Evolutionary conservation across 2,329 filamentous ascomycete species (phyloP), one percentile per base, ranked within the genome.

Genomic region (Pleoardoris graminearum): DNA sequence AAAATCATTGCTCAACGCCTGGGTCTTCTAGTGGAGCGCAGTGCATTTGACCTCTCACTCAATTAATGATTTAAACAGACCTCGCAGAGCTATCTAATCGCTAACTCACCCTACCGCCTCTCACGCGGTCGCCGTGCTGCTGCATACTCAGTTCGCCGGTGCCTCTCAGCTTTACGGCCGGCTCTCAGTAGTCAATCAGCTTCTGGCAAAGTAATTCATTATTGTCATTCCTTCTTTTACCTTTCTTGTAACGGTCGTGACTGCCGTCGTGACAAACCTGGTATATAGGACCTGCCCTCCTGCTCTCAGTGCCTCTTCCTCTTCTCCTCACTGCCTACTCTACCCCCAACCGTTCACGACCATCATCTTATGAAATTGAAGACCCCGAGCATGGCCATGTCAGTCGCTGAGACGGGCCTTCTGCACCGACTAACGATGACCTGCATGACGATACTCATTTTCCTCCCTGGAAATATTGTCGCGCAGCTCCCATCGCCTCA

Each of bases 281-380:
- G 12, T 41, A 48, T 41, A 23, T 48, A 41, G 33, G 17, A 21
- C 27, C 41, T 32, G n/a, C n/a, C n/a, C n/a, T n/a, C n/a, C n/a
- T n/a, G n/a, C n/a, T n/a, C n/a, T n/a, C n/a, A n/a, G n/a, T n/a
- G n/a, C n/a, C n/a, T 7, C 36, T 27, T 23, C 19, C n/a, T 33
- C 3, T 7, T 46, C 43, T 22, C 6, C n/a, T 8, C 23, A 12
- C 36, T 41, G 16, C 22, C 22, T 17, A 14, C 7, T 33, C 46
- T 41, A 11, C 29, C 27, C 8, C 11, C 16, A 30, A 32, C 6
- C 11, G 12, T 25, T 25, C 30, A 32, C 19, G 11, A 12, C 30
- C 2, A 17, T 12, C 19, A 7, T 12, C 7, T 7, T 3, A 14
- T 6, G 19, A 23, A 7, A 19, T 19, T 14, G n/a, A 27, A 17